These are phyloP conservation scores for Cnidoscolus chayamansa DNA, from an alignment of 441 rosid species.

Conservation along the genomic window DNA sequence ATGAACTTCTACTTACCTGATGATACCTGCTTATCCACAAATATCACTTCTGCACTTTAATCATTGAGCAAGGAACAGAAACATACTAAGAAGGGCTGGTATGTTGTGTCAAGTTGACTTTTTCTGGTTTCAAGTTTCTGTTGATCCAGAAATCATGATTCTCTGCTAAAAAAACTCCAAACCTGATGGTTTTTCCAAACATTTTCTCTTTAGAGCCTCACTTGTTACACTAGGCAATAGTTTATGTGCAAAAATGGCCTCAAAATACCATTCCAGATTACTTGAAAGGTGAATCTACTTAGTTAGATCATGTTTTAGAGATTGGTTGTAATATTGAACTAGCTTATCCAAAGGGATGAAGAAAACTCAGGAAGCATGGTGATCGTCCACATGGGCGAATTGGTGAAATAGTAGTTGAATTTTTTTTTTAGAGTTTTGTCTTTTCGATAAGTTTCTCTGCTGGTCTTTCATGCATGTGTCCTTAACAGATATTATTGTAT, in stretches of 20 bases:
- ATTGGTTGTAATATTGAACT: neutral
- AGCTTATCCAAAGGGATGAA: neutral
- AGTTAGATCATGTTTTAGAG: neutral
- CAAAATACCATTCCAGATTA: neutral
- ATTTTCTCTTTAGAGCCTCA: neutral
- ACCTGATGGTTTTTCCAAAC: neutral
- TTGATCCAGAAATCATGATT: neutral
- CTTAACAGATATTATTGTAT: neutral
- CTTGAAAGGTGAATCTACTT: neutral
- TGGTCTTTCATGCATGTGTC: neutral
- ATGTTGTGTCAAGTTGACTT: neutral
- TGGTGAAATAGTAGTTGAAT: too few relatives aligned
- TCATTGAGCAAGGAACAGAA: slow-evolving; percentile 1
- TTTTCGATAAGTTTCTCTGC: neutral
- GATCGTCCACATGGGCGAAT: too few relatives aligned
- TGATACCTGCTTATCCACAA: neutral
- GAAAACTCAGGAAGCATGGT: neutral
- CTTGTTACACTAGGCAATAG: neutral
- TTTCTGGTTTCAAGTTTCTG: neutral
- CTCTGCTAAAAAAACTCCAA: neutral
- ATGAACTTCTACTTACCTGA: neutral
- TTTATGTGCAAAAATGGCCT: neutral
- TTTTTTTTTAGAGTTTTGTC: too few relatives aligned
- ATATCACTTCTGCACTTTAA: neutral
- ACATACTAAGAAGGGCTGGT: neutral